Percentiles rank a stretch among this genome's conserved stretches.
Evolutionary conservation across 176 grass and related monocot genomes (phyloP).

Genomic region (Rhynchospora pubera): DNA sequence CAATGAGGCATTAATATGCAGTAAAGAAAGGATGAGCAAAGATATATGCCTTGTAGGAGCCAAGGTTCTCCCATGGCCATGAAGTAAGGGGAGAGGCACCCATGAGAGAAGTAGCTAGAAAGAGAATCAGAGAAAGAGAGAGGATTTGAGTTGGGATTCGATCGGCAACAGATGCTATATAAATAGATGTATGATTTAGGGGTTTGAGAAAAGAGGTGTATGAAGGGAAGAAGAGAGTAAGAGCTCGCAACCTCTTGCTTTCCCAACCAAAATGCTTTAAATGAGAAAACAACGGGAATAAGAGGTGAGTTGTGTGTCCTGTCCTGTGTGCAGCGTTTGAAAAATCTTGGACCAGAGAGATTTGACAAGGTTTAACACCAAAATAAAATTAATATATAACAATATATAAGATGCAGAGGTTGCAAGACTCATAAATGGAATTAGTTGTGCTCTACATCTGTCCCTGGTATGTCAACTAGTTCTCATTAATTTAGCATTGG

Average conservation of each 20-base stretch:
- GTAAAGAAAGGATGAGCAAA: neutral
- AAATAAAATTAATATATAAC: neutral
- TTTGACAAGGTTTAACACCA: neutral
- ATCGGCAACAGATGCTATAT: neutral
- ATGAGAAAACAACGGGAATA: constrained; percentile 20
- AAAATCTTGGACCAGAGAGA: neutral
- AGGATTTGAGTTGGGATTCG: neutral
- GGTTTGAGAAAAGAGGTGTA: neutral
- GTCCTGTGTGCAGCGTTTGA: neutral
- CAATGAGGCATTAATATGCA: neutral
- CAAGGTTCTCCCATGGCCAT: constrained; percentile 87
- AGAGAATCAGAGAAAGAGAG: neutral
- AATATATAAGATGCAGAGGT: neutral
- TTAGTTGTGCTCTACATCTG: constrained; percentile 6
- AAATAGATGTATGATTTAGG: neutral
- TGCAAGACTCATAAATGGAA: neutral
- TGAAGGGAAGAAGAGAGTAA: neutral
- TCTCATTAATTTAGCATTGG: neutral
- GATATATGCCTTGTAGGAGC: constrained; percentile 56
- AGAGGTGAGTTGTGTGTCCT: neutral
- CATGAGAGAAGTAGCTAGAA: constrained; percentile 22
- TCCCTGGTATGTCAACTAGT: constrained; percentile 3
- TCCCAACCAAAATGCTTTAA: constrained; percentile 12
- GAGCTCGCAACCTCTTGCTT: constrained; percentile 6
- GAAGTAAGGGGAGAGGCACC: constrained; percentile 44